A percentile compares a stretch with the other conserved stretches of the same genome.
These are phyloP conservation scores for Sugiyamaella americana DNA, from an alignment of 805 yeast species.

Conservation along the genomic window DNA sequence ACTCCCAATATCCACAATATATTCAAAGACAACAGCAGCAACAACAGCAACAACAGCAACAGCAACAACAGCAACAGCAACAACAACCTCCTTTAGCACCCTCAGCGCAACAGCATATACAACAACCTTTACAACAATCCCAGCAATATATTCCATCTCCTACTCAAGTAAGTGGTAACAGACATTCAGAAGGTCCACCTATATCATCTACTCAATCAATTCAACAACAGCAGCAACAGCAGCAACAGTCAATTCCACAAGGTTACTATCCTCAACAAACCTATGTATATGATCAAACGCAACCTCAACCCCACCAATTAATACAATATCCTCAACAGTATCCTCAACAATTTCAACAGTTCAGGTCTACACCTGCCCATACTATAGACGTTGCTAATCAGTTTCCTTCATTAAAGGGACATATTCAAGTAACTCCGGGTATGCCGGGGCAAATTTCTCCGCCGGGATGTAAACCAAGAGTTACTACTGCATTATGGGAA, in stretches of 20 bases:
- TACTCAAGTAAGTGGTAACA: not conserved
- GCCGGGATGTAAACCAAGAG: conserved; percentile 40
- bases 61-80: conserved; percentile 1
- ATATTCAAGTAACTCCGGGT: conserved; percentile 19
- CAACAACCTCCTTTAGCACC: conserved; percentile 6
- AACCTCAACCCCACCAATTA: not conserved
- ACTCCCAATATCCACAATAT: conserved; percentile 4
- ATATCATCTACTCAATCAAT: not conserved
- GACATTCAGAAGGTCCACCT: not conserved
- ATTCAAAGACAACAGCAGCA: conserved; percentile 4
- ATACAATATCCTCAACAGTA: conserved; percentile 3
- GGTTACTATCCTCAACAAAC: not conserved
- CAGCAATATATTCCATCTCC: not conserved
- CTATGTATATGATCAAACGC: conserved; percentile 3
- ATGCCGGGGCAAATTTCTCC: conserved; percentile 27
- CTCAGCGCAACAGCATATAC: not conserved
- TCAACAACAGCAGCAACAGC: conserved; percentile 1
- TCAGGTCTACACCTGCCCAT: conserved; percentile 1
- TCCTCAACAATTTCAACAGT: conserved; percentile 4
- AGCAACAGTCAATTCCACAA: not conserved
- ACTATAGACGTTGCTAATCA: conserved; percentile 14
- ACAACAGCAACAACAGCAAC: conserved; percentile 4
- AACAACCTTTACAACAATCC: not conserved
- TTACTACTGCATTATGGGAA: conserved; percentile 83
- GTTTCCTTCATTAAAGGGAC: conserved; percentile 21